phyloP scores from a whole-genome alignment of 2,329 filamentous ascomycete species.

The Phialophora expanda region DNA sequence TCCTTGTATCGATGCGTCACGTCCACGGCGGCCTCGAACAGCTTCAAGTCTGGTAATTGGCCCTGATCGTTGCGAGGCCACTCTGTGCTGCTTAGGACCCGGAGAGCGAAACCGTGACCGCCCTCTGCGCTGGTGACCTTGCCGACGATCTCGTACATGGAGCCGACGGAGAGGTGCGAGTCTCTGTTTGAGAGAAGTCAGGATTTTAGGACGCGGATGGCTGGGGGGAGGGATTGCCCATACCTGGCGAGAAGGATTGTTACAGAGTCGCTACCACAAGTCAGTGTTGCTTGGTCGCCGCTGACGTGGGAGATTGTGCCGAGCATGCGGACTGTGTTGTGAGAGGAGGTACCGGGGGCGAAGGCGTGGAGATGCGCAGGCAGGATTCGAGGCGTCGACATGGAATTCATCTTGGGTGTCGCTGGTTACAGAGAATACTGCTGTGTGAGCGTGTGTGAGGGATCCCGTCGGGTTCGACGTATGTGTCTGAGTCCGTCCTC shows the following conservation, averaged over 20 bases:
- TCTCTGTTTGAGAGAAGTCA: slow-evolving; percentile 38
- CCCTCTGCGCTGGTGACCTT: slow-evolving; percentile 52
- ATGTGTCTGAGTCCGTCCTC: too few species aligned
- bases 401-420: slow-evolving; percentile 46
- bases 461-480: neutral
- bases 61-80: slow-evolving; percentile 43
- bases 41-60: slow-evolving; percentile 67
- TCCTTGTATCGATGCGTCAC: slow-evolving; percentile 79
- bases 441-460: neutral
- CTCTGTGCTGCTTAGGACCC: slow-evolving; percentile 50
- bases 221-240: neutral
- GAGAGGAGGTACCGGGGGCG: slow-evolving; percentile 58
- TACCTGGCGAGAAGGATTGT: slow-evolving; percentile 72
- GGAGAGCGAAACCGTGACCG: slow-evolving; percentile 50
- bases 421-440: neutral
- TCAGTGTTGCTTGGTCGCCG: slow-evolving; percentile 79
- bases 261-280: slow-evolving; percentile 73
- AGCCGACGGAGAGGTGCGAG: slow-evolving; percentile 52
- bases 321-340: slow-evolving; percentile 78
- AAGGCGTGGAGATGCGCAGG: slow-evolving; percentile 79
- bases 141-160: slow-evolving; percentile 54
- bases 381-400: slow-evolving; percentile 82
- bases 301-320: slow-evolving; percentile 83
- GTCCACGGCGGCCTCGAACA: slow-evolving; percentile 80
- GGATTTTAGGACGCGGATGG: neutral